A percentile compares a stretch with the other conserved stretches of the same genome.
phyloP scores from a whole-genome alignment of 306 rosid species.

The Prunus davidiana region DNA sequence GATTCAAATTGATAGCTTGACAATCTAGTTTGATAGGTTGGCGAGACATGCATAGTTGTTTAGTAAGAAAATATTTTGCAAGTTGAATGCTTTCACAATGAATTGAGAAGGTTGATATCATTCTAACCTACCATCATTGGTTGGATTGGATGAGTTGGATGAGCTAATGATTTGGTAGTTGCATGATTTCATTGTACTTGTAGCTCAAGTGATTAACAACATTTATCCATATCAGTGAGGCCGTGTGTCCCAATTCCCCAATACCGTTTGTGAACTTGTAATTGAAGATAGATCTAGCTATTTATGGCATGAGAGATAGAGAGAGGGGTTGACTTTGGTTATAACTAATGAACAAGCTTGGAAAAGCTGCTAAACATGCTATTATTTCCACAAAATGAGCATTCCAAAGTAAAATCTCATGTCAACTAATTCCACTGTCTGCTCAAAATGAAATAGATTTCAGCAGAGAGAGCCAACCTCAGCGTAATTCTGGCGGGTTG shows the following conservation, averaged over 20 bases:
- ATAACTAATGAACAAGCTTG: slow-evolving; percentile 2
- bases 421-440: slow-evolving; percentile 3
- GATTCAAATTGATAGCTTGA: background rate
- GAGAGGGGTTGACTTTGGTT: slow-evolving; percentile 5
- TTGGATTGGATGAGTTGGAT: too few relatives aligned
- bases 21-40: background rate
- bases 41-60: background rate
- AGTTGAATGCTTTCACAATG: background rate
- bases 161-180: too few relatives aligned
- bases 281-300: background rate
- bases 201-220: too few relatives aligned
- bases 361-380: slow-evolving; percentile 17
- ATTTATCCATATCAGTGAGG: too few relatives aligned
- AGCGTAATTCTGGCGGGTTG: slow-evolving; percentile 12
- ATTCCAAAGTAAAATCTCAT: slow-evolving; percentile 1
- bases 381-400: slow-evolving; percentile 3
- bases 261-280: background rate
- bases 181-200: too few relatives aligned
- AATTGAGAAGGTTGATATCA: background rate
- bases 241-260: too few relatives aligned
- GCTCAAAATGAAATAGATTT: background rate
- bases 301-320: background rate
- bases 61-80: background rate
- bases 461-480: background rate
- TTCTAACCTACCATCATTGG: too few relatives aligned